Conservation (phyloP, 2,329 filamentous ascomycete species). For the Hirsutella rhossiliensis region DNA sequence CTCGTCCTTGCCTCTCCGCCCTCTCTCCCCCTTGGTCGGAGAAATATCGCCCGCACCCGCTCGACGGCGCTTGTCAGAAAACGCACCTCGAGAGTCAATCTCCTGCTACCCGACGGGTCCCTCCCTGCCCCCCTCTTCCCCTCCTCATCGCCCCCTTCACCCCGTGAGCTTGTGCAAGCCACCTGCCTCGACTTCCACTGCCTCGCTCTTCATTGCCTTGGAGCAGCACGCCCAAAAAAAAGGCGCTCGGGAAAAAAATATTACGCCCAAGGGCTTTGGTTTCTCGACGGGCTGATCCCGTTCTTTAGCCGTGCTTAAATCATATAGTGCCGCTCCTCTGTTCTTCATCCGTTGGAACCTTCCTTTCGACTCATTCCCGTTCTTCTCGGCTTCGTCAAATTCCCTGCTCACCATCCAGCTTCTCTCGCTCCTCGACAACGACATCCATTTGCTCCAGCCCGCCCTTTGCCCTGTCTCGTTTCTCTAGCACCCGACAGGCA, state of each 20-base stretch:
- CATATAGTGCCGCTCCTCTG: too few species aligned
- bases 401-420: too few species aligned
- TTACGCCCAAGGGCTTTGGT: background rate
- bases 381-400: too few species aligned
- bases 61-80: slow-evolving; percentile 2
- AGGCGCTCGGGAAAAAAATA: background rate
- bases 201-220: too few species aligned
- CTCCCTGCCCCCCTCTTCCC: background rate
- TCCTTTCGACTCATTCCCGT: too few species aligned
- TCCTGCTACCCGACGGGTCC: background rate
- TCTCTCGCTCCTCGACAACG: background rate
- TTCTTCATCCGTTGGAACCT: too few species aligned
- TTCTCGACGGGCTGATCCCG: too few species aligned
- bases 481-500: background rate
- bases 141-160: background rate
- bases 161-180: background rate
- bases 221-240: background rate
- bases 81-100: slow-evolving; percentile 4
- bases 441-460: background rate
- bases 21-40: background rate
- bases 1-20: background rate
- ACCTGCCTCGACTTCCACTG: background rate
- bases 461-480: background rate
- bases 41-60: slow-evolving; percentile 1
- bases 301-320: too few species aligned